A percentile compares a stretch with the other conserved stretches of the same genome.
Evolutionary conservation across 805 yeast species (phyloP).

Genomic region (Ogataea allantospora): DNA sequence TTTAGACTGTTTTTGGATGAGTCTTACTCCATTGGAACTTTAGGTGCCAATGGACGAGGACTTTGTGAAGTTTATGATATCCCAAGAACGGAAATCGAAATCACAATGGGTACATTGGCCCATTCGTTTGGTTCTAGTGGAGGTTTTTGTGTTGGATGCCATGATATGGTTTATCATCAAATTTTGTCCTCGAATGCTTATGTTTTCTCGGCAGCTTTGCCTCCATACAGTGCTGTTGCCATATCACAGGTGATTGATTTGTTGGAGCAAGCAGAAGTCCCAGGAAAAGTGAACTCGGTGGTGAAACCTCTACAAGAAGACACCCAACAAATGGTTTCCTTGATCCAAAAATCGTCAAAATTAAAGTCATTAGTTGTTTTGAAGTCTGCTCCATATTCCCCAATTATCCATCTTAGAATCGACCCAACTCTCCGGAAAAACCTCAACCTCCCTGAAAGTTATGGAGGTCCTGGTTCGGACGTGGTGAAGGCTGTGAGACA

Average conservation of each 20-base stretch:
- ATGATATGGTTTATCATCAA: slow-evolving; percentile 86
- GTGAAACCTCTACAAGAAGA: slow-evolving; percentile 42
- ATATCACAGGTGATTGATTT: slow-evolving; percentile 48
- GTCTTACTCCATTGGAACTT: slow-evolving; percentile 77
- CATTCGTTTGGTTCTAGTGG: slow-evolving; percentile 81
- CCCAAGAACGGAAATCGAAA: slow-evolving; percentile 71
- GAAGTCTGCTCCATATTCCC: slow-evolving; percentile 57
- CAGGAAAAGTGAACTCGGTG: slow-evolving; percentile 37
- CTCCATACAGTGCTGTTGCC: slow-evolving; percentile 81
- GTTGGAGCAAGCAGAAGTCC: slow-evolving; percentile 38
- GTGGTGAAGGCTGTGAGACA: slow-evolving; percentile 44
- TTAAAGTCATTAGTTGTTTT: slow-evolving; percentile 45
- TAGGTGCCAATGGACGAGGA: slow-evolving; percentile 87
- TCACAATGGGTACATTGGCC: slow-evolving; percentile 86
- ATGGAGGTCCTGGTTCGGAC: slow-evolving; percentile 45
- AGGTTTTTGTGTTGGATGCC: slow-evolving; percentile 87
- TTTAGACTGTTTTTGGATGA: slow-evolving; percentile 88
- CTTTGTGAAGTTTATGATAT: slow-evolving; percentile 69
- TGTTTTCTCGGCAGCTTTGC: slow-evolving; percentile 91
- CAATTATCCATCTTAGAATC: slow-evolving; percentile 67
- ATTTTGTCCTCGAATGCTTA: slow-evolving; percentile 86
- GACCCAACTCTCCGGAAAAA: slow-evolving; percentile 42
- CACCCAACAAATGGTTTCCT: slow-evolving; percentile 37
- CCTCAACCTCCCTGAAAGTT: slow-evolving; percentile 46
- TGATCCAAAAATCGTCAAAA: slow-evolving; percentile 39